Evolutionary conservation across 148 eudicot species (phyloP).

Genomic region (Chenopodium suecicum): DNA sequence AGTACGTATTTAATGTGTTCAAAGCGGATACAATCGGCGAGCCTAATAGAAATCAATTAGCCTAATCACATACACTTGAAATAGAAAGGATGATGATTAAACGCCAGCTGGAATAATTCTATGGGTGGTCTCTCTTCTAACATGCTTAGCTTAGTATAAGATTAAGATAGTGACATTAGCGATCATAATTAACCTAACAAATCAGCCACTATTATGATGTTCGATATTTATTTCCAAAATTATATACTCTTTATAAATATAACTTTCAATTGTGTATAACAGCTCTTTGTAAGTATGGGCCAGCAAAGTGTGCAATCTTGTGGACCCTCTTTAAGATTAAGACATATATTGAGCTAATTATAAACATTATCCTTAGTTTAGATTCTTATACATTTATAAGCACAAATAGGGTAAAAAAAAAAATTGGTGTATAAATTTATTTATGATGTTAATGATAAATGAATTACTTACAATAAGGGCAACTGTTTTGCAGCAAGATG

Average conservation of each 20-base stretch:
- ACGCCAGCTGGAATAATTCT: constrained; percentile 13
- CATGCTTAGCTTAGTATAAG: constrained; percentile 19
- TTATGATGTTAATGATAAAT: too few relatives aligned
- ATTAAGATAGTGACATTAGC: constrained; percentile 22
- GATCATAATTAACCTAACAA: not conserved
- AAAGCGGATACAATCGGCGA: not conserved
- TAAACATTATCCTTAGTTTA: not conserved
- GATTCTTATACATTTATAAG: too few relatives aligned
- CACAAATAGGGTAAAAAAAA: too few relatives aligned
- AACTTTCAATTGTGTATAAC: constrained; percentile 12
- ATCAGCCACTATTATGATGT: constrained; percentile 3
- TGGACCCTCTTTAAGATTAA: constrained; percentile 22
- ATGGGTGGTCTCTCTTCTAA: constrained; percentile 1
- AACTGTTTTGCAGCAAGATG: constrained; percentile 56
- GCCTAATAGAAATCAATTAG: not conserved
- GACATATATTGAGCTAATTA: not conserved
- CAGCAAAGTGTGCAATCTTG: constrained; percentile 20
- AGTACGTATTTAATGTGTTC: too few relatives aligned
- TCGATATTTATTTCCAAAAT: not conserved
- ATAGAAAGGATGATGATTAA: constrained; percentile 4
- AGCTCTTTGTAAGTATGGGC: constrained; percentile 5
- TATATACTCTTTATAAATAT: not conserved
- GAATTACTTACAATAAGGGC: constrained; percentile 60
- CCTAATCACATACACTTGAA: constrained; percentile 11
- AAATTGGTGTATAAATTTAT: too few relatives aligned